These are phyloP conservation scores for Laguncularia racemosa DNA, from an alignment of 345 rosid species.

Conservation along the genomic window DNA sequence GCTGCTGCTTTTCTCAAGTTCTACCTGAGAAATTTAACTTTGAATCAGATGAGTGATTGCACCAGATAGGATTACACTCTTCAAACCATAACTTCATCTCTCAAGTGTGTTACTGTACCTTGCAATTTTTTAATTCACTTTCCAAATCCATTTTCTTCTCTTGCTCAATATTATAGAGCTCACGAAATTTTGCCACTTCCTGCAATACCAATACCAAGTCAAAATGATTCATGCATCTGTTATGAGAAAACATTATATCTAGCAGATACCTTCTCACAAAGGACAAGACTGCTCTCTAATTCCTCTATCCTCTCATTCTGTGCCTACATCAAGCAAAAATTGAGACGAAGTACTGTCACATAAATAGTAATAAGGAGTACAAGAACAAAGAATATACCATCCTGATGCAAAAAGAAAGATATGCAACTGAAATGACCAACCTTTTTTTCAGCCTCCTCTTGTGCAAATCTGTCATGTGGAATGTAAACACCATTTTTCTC, in stretches of 20 bases:
- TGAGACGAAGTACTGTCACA: slow-evolving; percentile 4
- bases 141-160: slow-evolving; percentile 55
- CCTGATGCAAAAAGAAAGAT: neutral
- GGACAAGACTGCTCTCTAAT: slow-evolving; percentile 55
- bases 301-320: slow-evolving; percentile 72
- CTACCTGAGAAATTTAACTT: slow-evolving; percentile 32
- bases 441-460: slow-evolving; percentile 93
- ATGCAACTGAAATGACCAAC: slow-evolving; percentile 17
- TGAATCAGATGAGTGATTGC: slow-evolving; percentile 2
- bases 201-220: slow-evolving; percentile 23
- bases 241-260: slow-evolving; percentile 5
- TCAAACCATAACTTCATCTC: no score
- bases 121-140: slow-evolving; percentile 58
- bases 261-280: slow-evolving; percentile 46
- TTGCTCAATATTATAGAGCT: slow-evolving; percentile 62
- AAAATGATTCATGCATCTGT: neutral
- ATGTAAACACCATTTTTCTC: slow-evolving; percentile 85
- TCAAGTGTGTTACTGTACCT: slow-evolving; percentile 28
- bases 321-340: slow-evolving; percentile 32
- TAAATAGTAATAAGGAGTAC: neutral
- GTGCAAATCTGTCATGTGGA: slow-evolving; percentile 73
- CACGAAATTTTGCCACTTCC: slow-evolving; percentile 58
- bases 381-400: no score
- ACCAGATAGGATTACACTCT: slow-evolving; percentile 1
- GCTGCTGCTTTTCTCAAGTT: slow-evolving; percentile 44